Percentiles rank a stretch among this genome's conserved stretches.
These are phyloP conservation scores for Alternaria triticimaculans DNA, from an alignment of 2,329 filamentous ascomycete species.

Conservation along the genomic window DNA sequence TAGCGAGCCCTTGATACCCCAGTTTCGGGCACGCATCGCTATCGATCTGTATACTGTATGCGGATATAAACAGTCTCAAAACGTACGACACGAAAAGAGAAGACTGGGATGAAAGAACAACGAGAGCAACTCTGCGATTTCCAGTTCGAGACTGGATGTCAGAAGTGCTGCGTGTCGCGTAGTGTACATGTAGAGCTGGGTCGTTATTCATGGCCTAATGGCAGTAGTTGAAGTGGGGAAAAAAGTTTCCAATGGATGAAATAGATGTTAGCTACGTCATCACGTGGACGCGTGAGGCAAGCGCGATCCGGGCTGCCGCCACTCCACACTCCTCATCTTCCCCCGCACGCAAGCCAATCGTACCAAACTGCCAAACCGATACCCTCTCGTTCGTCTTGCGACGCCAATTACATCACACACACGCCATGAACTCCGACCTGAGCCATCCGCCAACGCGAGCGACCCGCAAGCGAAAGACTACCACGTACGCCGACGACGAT, in stretches of 20 bases:
- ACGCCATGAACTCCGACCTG: slow-evolving; percentile 4
- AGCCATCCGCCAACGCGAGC: background rate
- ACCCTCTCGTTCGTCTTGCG: background rate
- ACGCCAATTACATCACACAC: background rate
- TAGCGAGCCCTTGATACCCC: background rate
- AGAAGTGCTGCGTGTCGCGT: background rate
- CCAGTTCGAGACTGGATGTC: background rate
- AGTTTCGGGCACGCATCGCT: background rate
- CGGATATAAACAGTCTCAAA: background rate
- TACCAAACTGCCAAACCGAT: background rate
- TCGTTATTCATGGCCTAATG: background rate
- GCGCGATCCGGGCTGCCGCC: slow-evolving; percentile 4
- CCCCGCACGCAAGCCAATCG: background rate
- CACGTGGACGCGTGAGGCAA: slow-evolving; percentile 16
- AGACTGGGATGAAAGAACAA: background rate
- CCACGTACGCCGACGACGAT: slow-evolving; percentile 15
- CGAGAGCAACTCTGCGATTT: background rate
- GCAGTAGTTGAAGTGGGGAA: background rate
- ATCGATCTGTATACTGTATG: background rate
- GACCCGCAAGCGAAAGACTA: slow-evolving; percentile 33
- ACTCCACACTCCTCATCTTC: background rate
- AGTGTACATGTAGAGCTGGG: background rate
- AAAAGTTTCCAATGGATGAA: background rate
- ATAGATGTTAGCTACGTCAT: slow-evolving; percentile 6
- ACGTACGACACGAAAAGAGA: background rate